Base-by-base conservation (phyloP, 257 asterid species). In the Lantana camara region DNA sequence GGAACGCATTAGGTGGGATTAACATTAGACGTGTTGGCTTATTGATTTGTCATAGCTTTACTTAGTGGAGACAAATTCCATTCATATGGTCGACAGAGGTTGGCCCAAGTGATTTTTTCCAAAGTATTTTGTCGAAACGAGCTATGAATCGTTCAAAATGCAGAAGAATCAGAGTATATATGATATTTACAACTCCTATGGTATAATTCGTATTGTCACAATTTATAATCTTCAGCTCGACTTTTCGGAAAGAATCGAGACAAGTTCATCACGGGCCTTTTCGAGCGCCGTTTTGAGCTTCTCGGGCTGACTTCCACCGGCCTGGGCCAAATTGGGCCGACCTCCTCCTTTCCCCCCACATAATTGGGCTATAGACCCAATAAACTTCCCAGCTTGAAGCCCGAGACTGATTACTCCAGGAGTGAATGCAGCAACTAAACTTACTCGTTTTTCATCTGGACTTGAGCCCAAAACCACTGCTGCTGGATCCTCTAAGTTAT, bases 271-370 rank as follows among this genome's bases (percentile, higher is more conserved):
- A 2, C 82, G 82, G 38, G 97, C 98, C 71, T 80, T 86, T 48
- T 80, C 84, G 44, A 92, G 94, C 2, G 96, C 97, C 34, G n/a
- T 71, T 48, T 30, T 62, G 82, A 92, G 68, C 22, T 82, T 92
- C 66, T 92, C 87, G 35, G 97, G 96, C 77, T 89, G 85, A 63
- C 83, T 82, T 53, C 98, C 98, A 48, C 98, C 97, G 1, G 98
- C 98, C 83, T 92, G 97, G 19, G 98, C 98, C 1, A 87, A 73
- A 69, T 85, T 87, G 21, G 96, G 97, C 22, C 91, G 86, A 24
- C 98, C 98, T 5, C 98, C 98, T 5, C 98, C 98, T 75, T 74
- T 87, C 51, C 98, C 98, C 10, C 98, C 97, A 12, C 97, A 92
- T 69, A 83, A 52, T 70, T 87, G 80, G 45, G 98, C 97, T 74